Conservation (phyloP, 306 rosid genomes). For the Senna tora region DNA sequence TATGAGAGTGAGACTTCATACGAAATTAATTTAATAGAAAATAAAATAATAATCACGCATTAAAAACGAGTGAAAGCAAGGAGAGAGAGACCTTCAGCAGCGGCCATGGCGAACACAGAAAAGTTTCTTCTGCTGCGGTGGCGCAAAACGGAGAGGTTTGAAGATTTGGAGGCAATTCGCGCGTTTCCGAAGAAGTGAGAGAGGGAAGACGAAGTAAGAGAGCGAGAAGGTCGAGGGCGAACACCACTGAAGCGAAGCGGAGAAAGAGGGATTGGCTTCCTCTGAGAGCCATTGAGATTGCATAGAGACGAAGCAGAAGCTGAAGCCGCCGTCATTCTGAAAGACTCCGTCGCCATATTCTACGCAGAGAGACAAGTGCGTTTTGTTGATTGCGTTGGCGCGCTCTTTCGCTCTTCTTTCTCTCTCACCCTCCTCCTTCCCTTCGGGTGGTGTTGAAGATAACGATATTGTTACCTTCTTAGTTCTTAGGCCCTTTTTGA, state of each 20-base stretch:
- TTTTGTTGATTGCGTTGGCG: not conserved
- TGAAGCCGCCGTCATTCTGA: conserved; percentile 43
- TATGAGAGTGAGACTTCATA: not conserved
- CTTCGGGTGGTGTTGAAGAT: conserved; percentile 42
- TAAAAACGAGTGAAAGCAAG: conserved; percentile 4
- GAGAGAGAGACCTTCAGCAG: conserved; percentile 69
- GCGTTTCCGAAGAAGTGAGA: conserved; percentile 57
- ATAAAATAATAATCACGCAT: not conserved
- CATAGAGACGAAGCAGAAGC: conserved; percentile 57
- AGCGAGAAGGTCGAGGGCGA: conserved; percentile 52
- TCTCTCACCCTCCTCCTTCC: not conserved
- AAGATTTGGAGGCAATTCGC: conserved; percentile 45
- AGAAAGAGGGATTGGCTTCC: conserved; percentile 55
- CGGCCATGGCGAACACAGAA: conserved; percentile 77
- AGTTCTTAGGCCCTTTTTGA: not conserved
- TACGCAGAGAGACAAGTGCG: not conserved
- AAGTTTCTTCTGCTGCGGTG: conserved; percentile 50
- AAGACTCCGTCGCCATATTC: conserved; percentile 70
- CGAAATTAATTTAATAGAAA: not conserved
- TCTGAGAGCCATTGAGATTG: conserved; percentile 64
- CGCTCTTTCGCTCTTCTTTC: conserved; percentile 16
- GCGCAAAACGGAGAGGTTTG: conserved; percentile 42
- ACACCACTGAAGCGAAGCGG: conserved; percentile 53
- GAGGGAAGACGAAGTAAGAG: conserved; percentile 55
- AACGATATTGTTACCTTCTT: not conserved